Evolutionary conservation across 1,284 basidiomycete species (phyloP), one percentile per base, ranked within the genome.

Genomic region (Bondarzewia mesenterica): DNA sequence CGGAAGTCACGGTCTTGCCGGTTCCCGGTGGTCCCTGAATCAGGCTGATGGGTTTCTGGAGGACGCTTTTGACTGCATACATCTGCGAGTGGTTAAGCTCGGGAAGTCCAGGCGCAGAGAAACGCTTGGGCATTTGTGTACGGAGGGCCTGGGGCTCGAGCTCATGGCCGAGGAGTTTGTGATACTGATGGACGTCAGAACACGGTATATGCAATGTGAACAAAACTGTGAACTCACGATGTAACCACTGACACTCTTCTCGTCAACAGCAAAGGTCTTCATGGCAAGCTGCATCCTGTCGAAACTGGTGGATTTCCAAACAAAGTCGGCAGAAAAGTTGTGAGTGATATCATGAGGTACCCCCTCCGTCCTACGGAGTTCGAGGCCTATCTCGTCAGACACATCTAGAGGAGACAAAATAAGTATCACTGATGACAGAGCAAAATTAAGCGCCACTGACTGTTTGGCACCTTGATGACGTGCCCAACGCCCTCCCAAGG

Each of bases 401-500:
- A 96, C 86, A 64, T 97, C 93, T 95, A 57, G 16, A 29, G 54
- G 40, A 27, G 21, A 60, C 60, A 16, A 59, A 22, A 42, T 40
- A 42, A 23, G 27, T 47, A 37, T 36, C 21, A 49, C 12, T 8
- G 18, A 32, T 35, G 21, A 26, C 18, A 26, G 25, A 18, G 27
- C 10, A 15, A 38, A 15, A 2, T 49, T 23, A 25, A 25, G 43
- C 25, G 23, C 20, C 29, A 66, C 79, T 58, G 60, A 96, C 93
- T 98, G 70, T 99, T 98, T n/a, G 95, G 95, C 49, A 98, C 93
- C 74, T 99, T 99, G 73, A 98, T 86, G 55, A 99, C 96, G 68
- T 97, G 93, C 0, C 96, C 95, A 18, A 94, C 87, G 1, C 94
- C 94, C 60, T 99, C 94, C 96, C 96, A 99, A 57, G 81, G 74